These are phyloP conservation scores for Hordeum marinum DNA, from an alignment of 176 grass and related monocot species.

Conservation along the genomic window DNA sequence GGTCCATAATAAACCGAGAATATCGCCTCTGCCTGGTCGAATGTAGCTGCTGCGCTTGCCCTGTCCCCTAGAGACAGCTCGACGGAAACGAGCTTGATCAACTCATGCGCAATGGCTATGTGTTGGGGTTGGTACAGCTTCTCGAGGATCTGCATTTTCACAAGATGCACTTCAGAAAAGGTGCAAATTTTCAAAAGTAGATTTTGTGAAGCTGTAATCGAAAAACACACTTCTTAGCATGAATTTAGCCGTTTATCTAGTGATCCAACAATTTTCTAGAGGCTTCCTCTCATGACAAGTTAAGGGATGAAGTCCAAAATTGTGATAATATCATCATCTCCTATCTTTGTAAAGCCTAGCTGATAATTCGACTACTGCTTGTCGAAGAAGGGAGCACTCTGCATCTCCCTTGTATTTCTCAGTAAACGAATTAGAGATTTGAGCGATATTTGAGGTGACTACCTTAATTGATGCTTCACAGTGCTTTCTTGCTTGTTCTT, in stretches of 20 bases:
- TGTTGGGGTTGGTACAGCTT: slow-evolving; percentile 75
- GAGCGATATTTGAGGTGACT: neutral
- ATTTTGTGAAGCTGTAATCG: neutral
- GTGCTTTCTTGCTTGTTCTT: slow-evolving; percentile 56
- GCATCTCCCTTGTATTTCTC: neutral
- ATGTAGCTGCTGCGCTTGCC: slow-evolving; percentile 17
- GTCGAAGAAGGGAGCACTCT: neutral
- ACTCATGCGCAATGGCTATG: slow-evolving; percentile 71
- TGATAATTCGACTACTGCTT: neutral
- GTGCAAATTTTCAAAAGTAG: neutral
- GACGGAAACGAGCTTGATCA: slow-evolving; percentile 74
- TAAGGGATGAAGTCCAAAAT: neutral
- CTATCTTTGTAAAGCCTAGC: neutral
- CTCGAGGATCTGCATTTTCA: slow-evolving; percentile 57
- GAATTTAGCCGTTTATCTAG: neutral
- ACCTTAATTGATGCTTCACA: slow-evolving; percentile 81
- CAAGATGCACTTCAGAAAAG: slow-evolving; percentile 7
- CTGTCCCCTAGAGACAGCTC: slow-evolving; percentile 47
- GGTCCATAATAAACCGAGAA: slow-evolving; percentile 73
- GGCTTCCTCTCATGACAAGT: neutral
- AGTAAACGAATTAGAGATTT: neutral
- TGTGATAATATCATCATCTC: neutral
- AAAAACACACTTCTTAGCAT: neutral
- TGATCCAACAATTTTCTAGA: neutral
- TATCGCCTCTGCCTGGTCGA: slow-evolving; percentile 49